A percentile compares a stretch with the other conserved stretches of the same genome.
These are phyloP conservation scores for Hyaloscypha bicolor DNA, from an alignment of 495 filamentous ascomycete species.

Conservation along the genomic window DNA sequence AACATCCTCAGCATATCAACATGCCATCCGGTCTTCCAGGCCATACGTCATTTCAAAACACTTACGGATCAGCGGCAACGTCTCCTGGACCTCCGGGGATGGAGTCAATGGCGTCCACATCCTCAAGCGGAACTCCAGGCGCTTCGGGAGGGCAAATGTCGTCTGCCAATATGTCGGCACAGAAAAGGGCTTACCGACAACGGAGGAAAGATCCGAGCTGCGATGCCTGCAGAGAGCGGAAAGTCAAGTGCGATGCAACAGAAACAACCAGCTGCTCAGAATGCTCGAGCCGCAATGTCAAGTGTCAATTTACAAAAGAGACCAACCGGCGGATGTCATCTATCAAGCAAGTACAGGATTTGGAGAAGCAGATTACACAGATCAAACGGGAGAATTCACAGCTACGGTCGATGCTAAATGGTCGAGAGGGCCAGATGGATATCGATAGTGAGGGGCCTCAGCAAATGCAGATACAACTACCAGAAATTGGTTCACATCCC, in stretches of 20 bases:
- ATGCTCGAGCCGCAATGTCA: slow-evolving; percentile 91
- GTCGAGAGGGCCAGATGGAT: slow-evolving; percentile 57
- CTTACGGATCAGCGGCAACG: slow-evolving; percentile 28
- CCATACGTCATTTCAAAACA: slow-evolving; percentile 27
- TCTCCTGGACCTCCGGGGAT: slow-evolving; percentile 43
- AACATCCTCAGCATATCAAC: slow-evolving; percentile 27
- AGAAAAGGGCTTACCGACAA: slow-evolving; percentile 94
- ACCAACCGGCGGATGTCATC: slow-evolving; percentile 98
- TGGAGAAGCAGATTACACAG: slow-evolving; percentile 85
- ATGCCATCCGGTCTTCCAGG: slow-evolving; percentile 19
- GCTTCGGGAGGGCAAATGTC: slow-evolving; percentile 44
- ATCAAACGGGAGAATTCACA: slow-evolving; percentile 74
- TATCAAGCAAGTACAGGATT: slow-evolving; percentile 98
- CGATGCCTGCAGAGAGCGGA: slow-evolving; percentile 95
- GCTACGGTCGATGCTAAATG: slow-evolving; percentile 60
- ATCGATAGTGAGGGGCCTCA: slow-evolving; percentile 59
- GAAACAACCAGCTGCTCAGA: slow-evolving; percentile 95
- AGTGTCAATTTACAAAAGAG: slow-evolving; percentile 98
- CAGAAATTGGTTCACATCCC: slow-evolving; percentile 67
- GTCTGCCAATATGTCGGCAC: slow-evolving; percentile 54
- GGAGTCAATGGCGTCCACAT: slow-evolving; percentile 54
- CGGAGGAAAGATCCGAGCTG: slow-evolving; percentile 96
- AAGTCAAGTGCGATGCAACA: slow-evolving; percentile 99
- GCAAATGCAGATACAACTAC: slow-evolving; percentile 65
- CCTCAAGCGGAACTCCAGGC: slow-evolving; percentile 50